Base-by-base conservation (phyloP, 192 early-diverging fungal species). In the Geranomyces variabilis region DNA sequence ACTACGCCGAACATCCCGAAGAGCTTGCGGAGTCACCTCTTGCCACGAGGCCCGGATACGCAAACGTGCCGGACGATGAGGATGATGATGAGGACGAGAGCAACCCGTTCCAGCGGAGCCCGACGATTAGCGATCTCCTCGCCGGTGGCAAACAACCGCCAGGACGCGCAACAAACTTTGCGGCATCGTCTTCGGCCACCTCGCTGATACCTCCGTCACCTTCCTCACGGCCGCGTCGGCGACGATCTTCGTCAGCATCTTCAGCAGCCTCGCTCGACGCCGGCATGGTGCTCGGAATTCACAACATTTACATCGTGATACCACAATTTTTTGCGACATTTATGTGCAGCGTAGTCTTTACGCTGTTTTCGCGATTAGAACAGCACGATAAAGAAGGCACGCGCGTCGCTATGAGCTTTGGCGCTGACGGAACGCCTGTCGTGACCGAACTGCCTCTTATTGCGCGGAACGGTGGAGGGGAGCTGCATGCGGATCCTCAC, bases 221-320 rank as follows among this genome's bases (percentile, higher is more conserved):
- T 48, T 47, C 17, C 9, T 36, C 14, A 29, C 19, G 12, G 29
- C 30, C 34, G 15, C 66, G 28, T 46, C 56, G 19, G 19, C 55
- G 56, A 33, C 22, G 17, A 1, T n/a, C 41, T 24, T 53, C n/a
- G 10, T n/a, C 22, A 51, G 66, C 22, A 48, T 19, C 45, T 29
- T 12, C 17, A 12, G 44, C 24, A n/a, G 33, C 12, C 24, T 71
- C 69, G 31, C 58, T 72, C 30, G 73, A 79, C 43, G 79, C 77
- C 0, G 79, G 80, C 41, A 64, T 93, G 49, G 87, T 95, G 13
- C 80, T 97, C 45, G 97, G 95, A 1, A 92, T 97, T 26, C 94
- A 96, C 79, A 99, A 99, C 75, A 91, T 97, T 74, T 96, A 93
- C 74, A 91, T 96, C 60, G 93, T 95, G 5, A 70, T 96, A 48